Evolutionary conservation across 2,329 filamentous ascomycete genomes (phyloP), one percentile per base, ranked within the genome.

Genomic region (Neonectria magnoliae): DNA sequence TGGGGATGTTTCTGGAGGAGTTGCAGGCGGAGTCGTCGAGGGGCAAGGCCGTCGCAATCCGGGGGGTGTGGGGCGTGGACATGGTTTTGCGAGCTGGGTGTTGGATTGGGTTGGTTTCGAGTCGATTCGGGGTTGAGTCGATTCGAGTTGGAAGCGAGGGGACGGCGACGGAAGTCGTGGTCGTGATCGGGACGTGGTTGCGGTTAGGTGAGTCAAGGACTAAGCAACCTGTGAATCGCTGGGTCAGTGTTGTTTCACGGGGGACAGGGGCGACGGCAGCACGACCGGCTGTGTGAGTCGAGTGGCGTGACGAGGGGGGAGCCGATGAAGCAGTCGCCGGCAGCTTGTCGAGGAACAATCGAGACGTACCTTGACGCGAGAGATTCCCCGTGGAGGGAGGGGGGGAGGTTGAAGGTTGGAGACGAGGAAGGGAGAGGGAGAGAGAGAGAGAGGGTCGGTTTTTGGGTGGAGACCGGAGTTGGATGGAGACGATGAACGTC

Each of bases 61-160:
- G 72, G 62, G 71, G 69, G 38, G 64, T 57, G 60, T 74, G 71
- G 70, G 76, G 68, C 68, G 60, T 74, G 68, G 69, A 77, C 76
- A 78, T 78, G 73, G 70, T 71, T 73, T 69, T 69, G 67, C 57
- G 67, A 62, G 59, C 65, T 63, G 60, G 69, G 64, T 62, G 63
- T 73, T 64, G 69, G 66, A 41, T 55, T 66, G 69, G 68, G 44
- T 55, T 66, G 56, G 57, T 60, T 71, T 71, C 51, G 68, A 63
- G 65, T 68, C 69, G 68, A 55, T 29, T 59, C 50, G 63, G 66
- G 57, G 45, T 54, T 63, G 62, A 71, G 64, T 62, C 53, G 47
- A 33, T 36, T 31, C 25, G 53, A 42, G 60, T 57, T 53, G 36
- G 48, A 54, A 33, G 50, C 41, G 52, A 47, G 41, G 47, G 25